Evolutionary conservation across 2,329 filamentous ascomycete species (phyloP), one percentile per base, ranked within the genome.

Genomic region (Niveomyces coronatus): DNA sequence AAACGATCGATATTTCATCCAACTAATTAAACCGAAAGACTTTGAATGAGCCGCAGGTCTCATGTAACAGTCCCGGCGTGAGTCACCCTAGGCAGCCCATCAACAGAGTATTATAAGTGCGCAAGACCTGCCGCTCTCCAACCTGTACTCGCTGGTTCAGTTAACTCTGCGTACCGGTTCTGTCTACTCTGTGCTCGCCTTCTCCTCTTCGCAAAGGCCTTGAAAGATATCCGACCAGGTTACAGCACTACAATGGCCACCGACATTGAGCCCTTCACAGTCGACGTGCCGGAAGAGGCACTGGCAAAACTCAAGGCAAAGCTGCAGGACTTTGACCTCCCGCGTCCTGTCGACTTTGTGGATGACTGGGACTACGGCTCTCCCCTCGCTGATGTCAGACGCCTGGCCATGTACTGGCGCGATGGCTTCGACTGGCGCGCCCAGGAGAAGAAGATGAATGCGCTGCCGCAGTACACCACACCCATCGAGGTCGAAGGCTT

Each of bases 341-440:
- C 51, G 5, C 31, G 45, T 4, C 43, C 47, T 14, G 43, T 41
- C 14, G 27, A 35, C 1, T 35, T 44, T 20, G 32, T 39, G 11
- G 20, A 46, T 5, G 45, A 44, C 24, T 51, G 46, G 46, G 35
- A 37, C 24, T 46, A 49, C n/a, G 53, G 52, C 14, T 31, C 48
- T 2, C 47, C 49, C 1, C 39, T 48, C 15, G 43, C 44, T n/a
- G 48, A 53, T 9, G 44, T 54, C 26, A 45, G 47, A 23, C 45
- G 56, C 14, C 45, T 61, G 4, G 48, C 47, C 10, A 35, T 39
- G 4, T 49, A 52, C 38, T 61, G 56, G 56, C 44, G 46, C 10
- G 45, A 48, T n/a, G 61, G 65, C 10, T 79, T 70, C 51, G 65
- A 78, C 48, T 82, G 75, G 76, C 64, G 71, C 10, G 58, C 61